These are phyloP conservation scores for Novymonas esmeraldas DNA, from an alignment of 208 protist species.

Conservation along the genomic window DNA sequence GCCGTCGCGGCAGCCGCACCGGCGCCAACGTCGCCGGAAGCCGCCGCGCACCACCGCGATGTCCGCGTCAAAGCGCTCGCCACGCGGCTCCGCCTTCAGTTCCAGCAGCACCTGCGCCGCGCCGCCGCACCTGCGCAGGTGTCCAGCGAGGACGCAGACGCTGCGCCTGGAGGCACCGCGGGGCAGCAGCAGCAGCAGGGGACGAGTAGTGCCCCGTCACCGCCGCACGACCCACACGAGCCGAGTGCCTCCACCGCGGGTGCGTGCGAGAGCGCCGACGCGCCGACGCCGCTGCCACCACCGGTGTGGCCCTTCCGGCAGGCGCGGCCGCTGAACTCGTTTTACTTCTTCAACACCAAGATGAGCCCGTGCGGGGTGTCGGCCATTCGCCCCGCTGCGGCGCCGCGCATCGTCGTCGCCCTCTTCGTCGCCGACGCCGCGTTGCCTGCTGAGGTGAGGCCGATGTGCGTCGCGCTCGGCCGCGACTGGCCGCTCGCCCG, in stretches of 20 bases:
- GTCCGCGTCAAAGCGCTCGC: conserved; percentile 25
- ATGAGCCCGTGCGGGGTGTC: conserved; percentile 34
- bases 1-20: background rate
- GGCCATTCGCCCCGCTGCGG: conserved; percentile 12
- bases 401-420: conserved; percentile 29
- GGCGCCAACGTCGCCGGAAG: background rate
- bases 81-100: conserved; percentile 24
- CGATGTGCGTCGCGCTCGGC: conserved; percentile 49
- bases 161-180: background rate
- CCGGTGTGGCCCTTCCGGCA: conserved; percentile 64
- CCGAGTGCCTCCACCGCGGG: no score
- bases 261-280: no score
- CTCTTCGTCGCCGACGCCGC: conserved; percentile 29
- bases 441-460: conserved; percentile 23
- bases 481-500: conserved; percentile 47
- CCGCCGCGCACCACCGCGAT: conserved; percentile 2
- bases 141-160: background rate
- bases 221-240: no score
- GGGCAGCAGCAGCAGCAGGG: no score
- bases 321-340: conserved; percentile 47
- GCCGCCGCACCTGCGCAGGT: background rate
- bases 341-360: conserved; percentile 53
- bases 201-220: no score
- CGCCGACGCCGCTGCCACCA: background rate
- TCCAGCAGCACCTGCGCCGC: conserved; percentile 20